These are phyloP conservation scores for Chlamydomonas sp. DNA, from an alignment of 139 green algal species.

Conservation along the genomic window DNA sequence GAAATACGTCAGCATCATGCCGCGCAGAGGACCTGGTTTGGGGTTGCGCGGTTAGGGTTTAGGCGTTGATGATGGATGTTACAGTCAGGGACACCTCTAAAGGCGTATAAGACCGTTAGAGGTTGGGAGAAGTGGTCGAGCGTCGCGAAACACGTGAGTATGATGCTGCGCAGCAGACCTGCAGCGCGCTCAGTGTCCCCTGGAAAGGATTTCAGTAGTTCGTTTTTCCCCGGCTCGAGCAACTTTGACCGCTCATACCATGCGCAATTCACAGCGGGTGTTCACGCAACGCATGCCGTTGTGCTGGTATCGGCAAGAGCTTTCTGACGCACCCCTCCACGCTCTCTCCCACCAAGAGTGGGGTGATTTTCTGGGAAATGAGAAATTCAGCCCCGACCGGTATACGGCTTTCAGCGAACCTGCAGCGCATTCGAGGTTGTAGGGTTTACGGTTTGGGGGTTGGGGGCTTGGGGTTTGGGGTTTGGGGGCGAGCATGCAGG, in stretches of 20 bases:
- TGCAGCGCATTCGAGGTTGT: neutral
- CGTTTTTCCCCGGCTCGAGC: too few species aligned
- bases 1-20: conserved; percentile 72
- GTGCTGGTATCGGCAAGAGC: too few species aligned
- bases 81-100: too few species aligned
- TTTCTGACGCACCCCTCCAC: too few species aligned
- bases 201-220: too few species aligned
- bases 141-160: conserved; percentile 73
- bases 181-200: neutral
- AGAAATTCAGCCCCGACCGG: neutral
- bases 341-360: too few species aligned
- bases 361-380: too few species aligned
- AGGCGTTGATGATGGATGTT: too few species aligned
- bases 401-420: too few species aligned
- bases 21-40: conserved; percentile 43
- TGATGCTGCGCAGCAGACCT: conserved; percentile 48
- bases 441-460: conserved; percentile 2
- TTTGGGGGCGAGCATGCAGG: neutral
- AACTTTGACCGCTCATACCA: too few species aligned
- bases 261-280: too few species aligned
- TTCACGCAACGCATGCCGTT: too few species aligned
- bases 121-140: conserved; percentile 82
- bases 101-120: conserved; percentile 23
- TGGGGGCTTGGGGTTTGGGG: neutral
- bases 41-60: neutral